These are phyloP conservation scores for Rhizopogon rudus DNA, from an alignment of 768 basidiomycete species.

Conservation along the genomic window DNA sequence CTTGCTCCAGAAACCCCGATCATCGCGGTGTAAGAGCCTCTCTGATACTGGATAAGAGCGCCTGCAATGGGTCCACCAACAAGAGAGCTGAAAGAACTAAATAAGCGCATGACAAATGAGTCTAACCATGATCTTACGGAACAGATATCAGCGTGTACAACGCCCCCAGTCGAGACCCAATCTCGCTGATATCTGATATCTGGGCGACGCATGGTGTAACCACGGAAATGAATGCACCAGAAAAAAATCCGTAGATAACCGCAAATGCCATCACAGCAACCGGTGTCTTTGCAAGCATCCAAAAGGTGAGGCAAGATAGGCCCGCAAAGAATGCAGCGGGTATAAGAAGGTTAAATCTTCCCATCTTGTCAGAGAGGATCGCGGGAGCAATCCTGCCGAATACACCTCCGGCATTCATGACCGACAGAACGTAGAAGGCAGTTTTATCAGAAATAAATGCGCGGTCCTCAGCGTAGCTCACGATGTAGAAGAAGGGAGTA, in stretches of 20 bases:
- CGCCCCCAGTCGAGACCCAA: conserved; percentile 60
- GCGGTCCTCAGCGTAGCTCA: conserved; percentile 48
- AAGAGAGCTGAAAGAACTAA: conserved; percentile 40
- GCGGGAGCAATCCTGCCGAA: conserved; percentile 62
- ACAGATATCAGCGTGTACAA: conserved; percentile 63
- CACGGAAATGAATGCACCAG: conserved; percentile 65
- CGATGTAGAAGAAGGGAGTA: conserved; percentile 69
- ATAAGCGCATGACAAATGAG: not conserved
- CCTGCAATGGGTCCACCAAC: conserved; percentile 64
- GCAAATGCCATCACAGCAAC: conserved; percentile 46
- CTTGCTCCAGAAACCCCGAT: conserved; percentile 58
- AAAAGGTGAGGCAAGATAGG: conserved; percentile 51
- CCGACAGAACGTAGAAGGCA: conserved; percentile 54
- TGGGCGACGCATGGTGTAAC: conserved; percentile 65
- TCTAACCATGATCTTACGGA: conserved; percentile 47
- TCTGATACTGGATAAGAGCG: conserved; percentile 39
- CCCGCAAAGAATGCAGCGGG: conserved; percentile 62
- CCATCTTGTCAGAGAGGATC: conserved; percentile 58
- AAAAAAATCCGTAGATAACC: conserved; percentile 55
- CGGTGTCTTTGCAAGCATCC: conserved; percentile 44
- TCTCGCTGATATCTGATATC: conserved; percentile 53
- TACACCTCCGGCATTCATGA: conserved; percentile 66
- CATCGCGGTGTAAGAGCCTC: conserved; percentile 45
- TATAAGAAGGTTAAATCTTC: conserved; percentile 61
- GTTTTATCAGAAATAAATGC: conserved; percentile 29